Percentiles rank a stretch among this genome's conserved stretches.
Conservation (phyloP, 352 stramenopile species). For the Peronospora tabacina region DNA sequence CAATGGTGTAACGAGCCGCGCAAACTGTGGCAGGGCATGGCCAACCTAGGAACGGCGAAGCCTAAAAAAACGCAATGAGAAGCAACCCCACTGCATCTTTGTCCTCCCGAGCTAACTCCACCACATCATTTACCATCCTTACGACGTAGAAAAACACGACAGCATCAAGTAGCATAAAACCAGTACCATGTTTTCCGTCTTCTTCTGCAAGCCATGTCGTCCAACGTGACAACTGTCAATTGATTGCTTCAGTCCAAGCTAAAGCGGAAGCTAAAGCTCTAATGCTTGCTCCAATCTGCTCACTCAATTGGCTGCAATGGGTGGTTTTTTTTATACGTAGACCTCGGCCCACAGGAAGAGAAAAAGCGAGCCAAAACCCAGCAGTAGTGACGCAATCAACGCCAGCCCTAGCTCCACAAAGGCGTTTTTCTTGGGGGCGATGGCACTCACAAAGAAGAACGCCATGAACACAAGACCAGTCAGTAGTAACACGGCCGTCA, state of each 20-base stretch:
- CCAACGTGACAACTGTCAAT: not conserved
- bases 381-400: conserved; percentile 56
- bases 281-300: not conserved
- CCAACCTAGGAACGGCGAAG: conserved; percentile 31
- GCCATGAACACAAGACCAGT: conserved; percentile 72
- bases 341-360: conserved; percentile 85
- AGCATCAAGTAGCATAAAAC: conserved; percentile 23
- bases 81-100: conserved; percentile 20
- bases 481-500: conserved; percentile 51
- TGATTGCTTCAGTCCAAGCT: conserved; percentile 12
- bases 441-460: conserved; percentile 74
- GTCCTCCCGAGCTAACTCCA: conserved; percentile 17
- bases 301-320: not conserved
- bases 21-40: conserved; percentile 17
- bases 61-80: conserved; percentile 33
- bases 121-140: not conserved
- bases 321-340: conserved; percentile 78
- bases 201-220: conserved; percentile 8
- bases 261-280: too few species aligned
- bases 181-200: conserved; percentile 31
- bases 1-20: conserved; percentile 13
- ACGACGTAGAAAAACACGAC: conserved; percentile 17
- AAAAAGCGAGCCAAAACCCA: conserved; percentile 80
- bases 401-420: conserved; percentile 60
- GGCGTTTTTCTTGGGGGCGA: conserved; percentile 73